Evolutionary conservation across 2,329 filamentous ascomycete genomes (phyloP), one percentile per base, ranked within the genome.

Genomic region (Anisogramma anomala): DNA sequence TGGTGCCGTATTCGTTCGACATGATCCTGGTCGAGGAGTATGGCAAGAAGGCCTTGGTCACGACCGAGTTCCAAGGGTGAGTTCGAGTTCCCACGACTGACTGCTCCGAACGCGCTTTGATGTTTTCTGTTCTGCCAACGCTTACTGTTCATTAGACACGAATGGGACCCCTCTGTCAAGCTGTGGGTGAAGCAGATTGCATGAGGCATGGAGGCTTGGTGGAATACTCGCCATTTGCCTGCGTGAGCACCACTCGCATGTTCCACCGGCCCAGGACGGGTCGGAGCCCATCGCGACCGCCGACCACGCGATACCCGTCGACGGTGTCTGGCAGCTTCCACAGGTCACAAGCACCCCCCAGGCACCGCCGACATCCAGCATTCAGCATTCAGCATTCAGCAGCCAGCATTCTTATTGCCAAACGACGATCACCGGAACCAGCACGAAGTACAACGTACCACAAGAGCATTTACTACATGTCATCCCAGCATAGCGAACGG

Each of bases 1-100:
- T 69, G 49, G 72, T 91, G 18, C 85, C 85, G 3, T 82, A 76
- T 55, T 68, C 66, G 41, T 82, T 81, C 48, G 78, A 83, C 51
- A 69, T 68, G 53, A 74, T 84, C 20, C 58, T 85, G 41, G 66
- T 67, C 3, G 70, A 75, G 22, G 81, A 85, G 61, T 85, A 85
- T 51, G 67, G 72, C 22, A 58, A 63, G n/a, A 74, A 70, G 60
- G 72, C 74, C 19, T 56, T 84, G 42, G 69, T 73, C 0, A 62
- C 64, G 2, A 81, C 79, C 1, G 63, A 74, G 40, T 82, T 72
- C 62, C 62, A 73, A 53, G 72, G 71, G 78, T 82, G 59, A 57
- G 76, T 66, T 43, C 40, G 34, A 22, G 48, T 39, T 40, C 18
- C 6, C 11, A 6, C 35, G 17, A 36, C 4, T 26, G 36, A 37